Evolutionary conservation across 805 yeast genomes (phyloP), one percentile per base, ranked within the genome.

Genomic region (Isabelozyma rhagii): DNA sequence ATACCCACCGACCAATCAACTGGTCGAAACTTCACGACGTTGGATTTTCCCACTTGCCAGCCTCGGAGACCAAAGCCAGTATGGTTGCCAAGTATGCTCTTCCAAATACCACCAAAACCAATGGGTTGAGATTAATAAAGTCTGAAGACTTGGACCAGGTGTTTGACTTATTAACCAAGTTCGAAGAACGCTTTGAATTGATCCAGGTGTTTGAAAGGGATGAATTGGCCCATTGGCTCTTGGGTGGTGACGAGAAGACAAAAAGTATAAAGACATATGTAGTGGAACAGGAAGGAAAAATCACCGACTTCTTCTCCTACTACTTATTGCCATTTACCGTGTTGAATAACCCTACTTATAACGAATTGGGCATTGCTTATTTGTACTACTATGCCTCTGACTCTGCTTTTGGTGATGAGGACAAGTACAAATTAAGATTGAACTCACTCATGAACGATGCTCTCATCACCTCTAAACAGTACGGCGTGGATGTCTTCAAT

Each of bases 21-120:
- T 94, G 99, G 98, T 72, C 82, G 11, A 93, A 89, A 62, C 77
- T 94, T 21, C 76, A 87, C 61, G 97, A 90, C 47, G 96, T 91
- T 49, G 97, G 97, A 0, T 94, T 94, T 60, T 84, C 94, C 10
- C 84, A 83, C 47, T 74, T 91, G 50, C 97, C 97, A 8, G 75
- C 79, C 13, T 80, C 78, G 49, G 82, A 82, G 48, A 85, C 97
- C 2, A 79, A 79, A 46, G 77, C 85, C 3, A 75, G 79, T 48
- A 86, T 85, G 87, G 75, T 83, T 25, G 84, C 88, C 5, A 69
- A 74, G 56, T 83, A 79, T 58, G 73, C 83, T 1, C 64, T 88
- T 41, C 84, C 89, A 8, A 66, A 67, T n/a, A 59, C 66, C 29
- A 74, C 86, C 0, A 70, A 72, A 40, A 68, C 78, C 0, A 55